These are phyloP conservation scores for Nicotiana obtusifolia DNA, from an alignment of 257 asterid genomes.

Conservation along the genomic window DNA sequence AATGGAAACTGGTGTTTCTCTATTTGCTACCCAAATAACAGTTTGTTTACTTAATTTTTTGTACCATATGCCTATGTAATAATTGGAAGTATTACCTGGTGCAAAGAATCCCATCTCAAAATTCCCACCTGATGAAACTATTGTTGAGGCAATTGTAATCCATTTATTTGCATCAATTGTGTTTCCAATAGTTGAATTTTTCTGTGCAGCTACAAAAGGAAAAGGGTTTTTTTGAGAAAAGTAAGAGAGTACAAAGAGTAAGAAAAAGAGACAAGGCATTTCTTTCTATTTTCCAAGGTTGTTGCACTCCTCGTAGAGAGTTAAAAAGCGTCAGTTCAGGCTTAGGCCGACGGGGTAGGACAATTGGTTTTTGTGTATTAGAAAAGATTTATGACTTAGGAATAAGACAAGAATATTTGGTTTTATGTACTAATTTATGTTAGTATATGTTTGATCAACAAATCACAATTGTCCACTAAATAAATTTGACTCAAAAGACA, in stretches of 20 bases:
- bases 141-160: constrained; percentile 3
- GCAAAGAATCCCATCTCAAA: constrained; percentile 13
- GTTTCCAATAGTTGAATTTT: not conserved
- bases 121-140: not conserved
- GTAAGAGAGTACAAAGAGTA: not conserved
- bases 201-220: not conserved
- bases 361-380: not conserved
- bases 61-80: constrained; percentile 11
- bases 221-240: not conserved
- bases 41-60: not conserved
- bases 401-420: not conserved
- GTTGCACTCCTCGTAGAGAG: too few relatives aligned
- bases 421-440: not conserved
- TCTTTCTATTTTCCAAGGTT: not conserved
- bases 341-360: too few relatives aligned
- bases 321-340: too few relatives aligned
- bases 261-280: not conserved
- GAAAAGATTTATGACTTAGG: not conserved
- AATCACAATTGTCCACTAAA: not conserved
- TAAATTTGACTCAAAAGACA: not conserved
- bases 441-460: not conserved
- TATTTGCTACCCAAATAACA: constrained; percentile 10
- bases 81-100: not conserved
- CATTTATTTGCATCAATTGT: constrained; percentile 2
- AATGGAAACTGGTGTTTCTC: not conserved